Evolutionary conservation across 495 filamentous ascomycete genomes (phyloP), one percentile per base, ranked within the genome.

Genomic region (Bryoglossum gracile): DNA sequence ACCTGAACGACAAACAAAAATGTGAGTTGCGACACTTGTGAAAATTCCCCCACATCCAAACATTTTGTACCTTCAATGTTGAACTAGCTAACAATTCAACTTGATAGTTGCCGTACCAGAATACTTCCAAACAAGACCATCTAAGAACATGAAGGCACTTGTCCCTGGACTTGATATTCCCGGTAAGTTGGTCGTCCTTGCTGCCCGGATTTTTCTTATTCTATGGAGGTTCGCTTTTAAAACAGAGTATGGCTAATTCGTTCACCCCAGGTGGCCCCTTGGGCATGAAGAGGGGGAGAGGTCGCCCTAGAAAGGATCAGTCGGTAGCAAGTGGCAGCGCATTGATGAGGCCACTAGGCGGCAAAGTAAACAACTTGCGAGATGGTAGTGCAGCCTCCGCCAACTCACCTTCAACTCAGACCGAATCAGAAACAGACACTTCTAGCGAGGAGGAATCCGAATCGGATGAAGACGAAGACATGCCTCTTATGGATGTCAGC

Each of bases 321-420:
- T n/a, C n/a, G n/a, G n/a, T n/a, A n/a, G n/a, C n/a, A n/a, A n/a
- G n/a, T n/a, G n/a, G n/a, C n/a, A n/a, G n/a, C n/a, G n/a, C n/a
- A n/a, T n/a, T n/a, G n/a, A n/a, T 41, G 24, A 54, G 50, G 21
- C 21, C 35, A 3, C 19, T 34, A 24, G 23, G 18, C 30, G 42
- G 24, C 34, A 58, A 50, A 24, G 22, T 41, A 13, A 32, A 14
- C 22, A 39, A 2, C 19, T 14, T 45, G 9, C 52, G 48, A 41
- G 52, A 55, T 23, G 46, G 53, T 25, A 37, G 46, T 4, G 50
- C 39, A 38, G 65, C 62, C 67, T 39, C 63, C 64, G 45, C 62
- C 60, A 23, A 60, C 63, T 9, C 63, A 62, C 47, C 63, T 56
- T 38, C 64, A 60, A 45, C 59, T 50, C 48, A 62, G 47, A 46